These are phyloP conservation scores for Blastosporella zonata DNA, from an alignment of 1,284 basidiomycete species.

Conservation along the genomic window DNA sequence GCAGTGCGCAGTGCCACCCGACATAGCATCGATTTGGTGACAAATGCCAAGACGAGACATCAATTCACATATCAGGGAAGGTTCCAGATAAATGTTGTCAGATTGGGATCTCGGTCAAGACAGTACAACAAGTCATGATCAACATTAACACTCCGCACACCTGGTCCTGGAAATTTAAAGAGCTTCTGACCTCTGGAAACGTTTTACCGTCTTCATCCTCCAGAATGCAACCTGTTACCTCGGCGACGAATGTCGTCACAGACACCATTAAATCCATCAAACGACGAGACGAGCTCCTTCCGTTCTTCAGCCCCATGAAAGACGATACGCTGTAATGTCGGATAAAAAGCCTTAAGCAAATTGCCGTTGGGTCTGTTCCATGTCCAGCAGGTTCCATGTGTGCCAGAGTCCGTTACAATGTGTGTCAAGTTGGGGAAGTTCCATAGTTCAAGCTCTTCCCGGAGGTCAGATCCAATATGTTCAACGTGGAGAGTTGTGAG, in stretches of 20 bases:
- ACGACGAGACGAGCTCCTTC: not conserved
- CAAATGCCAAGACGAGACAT: too few relatives aligned
- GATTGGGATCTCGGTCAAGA: too few relatives aligned
- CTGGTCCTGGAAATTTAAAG: too few relatives aligned
- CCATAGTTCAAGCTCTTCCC: constrained; percentile 12
- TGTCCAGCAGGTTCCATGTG: constrained; percentile 4
- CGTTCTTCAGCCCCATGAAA: constrained; percentile 4
- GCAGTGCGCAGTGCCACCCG: too few relatives aligned
- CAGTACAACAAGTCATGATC: too few relatives aligned
- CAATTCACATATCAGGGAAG: too few relatives aligned
- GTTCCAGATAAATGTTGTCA: too few relatives aligned
- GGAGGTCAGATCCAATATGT: constrained; percentile 1
- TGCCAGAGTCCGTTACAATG: constrained; percentile 13
- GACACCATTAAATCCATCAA: not conserved
- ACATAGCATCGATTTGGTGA: too few relatives aligned
- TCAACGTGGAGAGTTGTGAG: constrained; percentile 12
- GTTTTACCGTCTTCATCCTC: not conserved
- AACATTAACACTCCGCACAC: too few relatives aligned
- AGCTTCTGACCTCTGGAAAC: not conserved
- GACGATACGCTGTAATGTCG: constrained; percentile 4
- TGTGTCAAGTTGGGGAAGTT: constrained; percentile 10
- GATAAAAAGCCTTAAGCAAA: constrained; percentile 1
- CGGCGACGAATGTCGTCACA: constrained; percentile 1
- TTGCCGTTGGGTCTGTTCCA: constrained; percentile 2
- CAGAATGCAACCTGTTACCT: constrained; percentile 3